Evolutionary conservation across 1,139 yeast species (phyloP), one percentile per base, ranked within the genome.

Genomic region (Sugiyamaella xylanicola): DNA sequence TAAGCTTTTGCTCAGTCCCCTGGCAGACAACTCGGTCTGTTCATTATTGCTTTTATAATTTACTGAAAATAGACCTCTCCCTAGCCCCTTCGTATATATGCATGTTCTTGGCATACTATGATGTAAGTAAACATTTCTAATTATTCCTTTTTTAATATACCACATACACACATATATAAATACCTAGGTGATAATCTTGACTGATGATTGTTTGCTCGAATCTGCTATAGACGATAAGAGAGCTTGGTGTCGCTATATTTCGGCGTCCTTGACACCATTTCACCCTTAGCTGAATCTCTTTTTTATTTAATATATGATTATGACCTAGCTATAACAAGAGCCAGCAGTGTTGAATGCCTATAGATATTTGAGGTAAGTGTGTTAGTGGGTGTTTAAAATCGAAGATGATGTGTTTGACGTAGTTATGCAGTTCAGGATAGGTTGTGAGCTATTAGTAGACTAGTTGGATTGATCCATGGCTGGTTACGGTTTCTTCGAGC

Each of bases 91-190:
- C 49, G 49, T 45, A 45, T 45, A 45, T 32, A 20, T 32, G 40
- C 49, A 32, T 35, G 37, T 36, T 29, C 49, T 45, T 45, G 40
- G 49, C 49, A 45, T 37, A 19, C 41, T 21, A 45, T 45, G 39
- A 45, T 45, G 39, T 27, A 45, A 45, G 49, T 45, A 16, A 25
- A 45, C 37, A 45, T 27, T 35, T 45, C 32, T 32, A 32, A 45
- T 45, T 11, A 17, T 44, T 44, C 16, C 41, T 17, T 45, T 17
- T 32, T 17, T 19, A 29, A 32, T 32, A 35, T 25, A n/a, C 37
- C 2, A 13, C 41, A 20, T 45, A 32, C n/a, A n/a, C n/a, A 27
- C 11, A 37, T 20, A 40, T 40, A 17, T 17, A 40, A 20, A 20
- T n/a, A n/a, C n/a, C n/a, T n/a, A n/a, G n/a, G n/a, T 21, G 17